These are phyloP conservation scores for Backusella australiensis DNA, from an alignment of 192 early-diverging fungal species.

Conservation along the genomic window DNA sequence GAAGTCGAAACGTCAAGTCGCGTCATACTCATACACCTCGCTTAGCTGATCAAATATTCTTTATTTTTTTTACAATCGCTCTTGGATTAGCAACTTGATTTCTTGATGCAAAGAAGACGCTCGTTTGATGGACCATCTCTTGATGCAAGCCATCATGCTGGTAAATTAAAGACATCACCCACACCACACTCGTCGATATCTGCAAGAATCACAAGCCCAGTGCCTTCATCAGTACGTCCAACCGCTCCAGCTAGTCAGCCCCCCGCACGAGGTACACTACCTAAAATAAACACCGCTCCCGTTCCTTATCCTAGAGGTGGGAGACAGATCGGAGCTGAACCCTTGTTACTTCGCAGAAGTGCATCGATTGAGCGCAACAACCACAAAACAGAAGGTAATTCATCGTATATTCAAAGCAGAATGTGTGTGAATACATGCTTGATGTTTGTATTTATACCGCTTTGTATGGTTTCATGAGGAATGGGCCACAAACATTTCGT, in stretches of 20 bases:
- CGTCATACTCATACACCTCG: not conserved
- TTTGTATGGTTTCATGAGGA: too few species aligned
- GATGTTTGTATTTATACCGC: too few species aligned
- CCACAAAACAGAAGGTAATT: not conserved
- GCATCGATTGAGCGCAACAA: not conserved
- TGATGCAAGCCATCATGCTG: not conserved
- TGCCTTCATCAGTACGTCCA: not conserved
- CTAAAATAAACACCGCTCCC: conserved; percentile 7
- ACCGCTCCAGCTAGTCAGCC: not conserved
- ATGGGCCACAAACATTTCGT: not conserved
- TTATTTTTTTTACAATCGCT: not conserved
- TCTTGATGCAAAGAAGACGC: conserved; percentile 4
- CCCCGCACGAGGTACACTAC: conserved; percentile 5
- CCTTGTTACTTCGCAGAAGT: not conserved
- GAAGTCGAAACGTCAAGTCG: not conserved
- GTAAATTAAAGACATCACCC: not conserved
- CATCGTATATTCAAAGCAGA: too few species aligned
- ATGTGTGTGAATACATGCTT: too few species aligned
- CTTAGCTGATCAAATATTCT: not conserved
- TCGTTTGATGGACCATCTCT: conserved; percentile 2
- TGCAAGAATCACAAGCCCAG: not conserved
- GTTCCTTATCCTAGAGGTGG: conserved; percentile 5
- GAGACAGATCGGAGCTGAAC: conserved; percentile 5
- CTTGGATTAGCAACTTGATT: not conserved
- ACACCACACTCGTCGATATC: not conserved